phyloP scores from a whole-genome alignment of 2,329 filamentous ascomycete species.

The Trichoderma atroviride region DNA sequence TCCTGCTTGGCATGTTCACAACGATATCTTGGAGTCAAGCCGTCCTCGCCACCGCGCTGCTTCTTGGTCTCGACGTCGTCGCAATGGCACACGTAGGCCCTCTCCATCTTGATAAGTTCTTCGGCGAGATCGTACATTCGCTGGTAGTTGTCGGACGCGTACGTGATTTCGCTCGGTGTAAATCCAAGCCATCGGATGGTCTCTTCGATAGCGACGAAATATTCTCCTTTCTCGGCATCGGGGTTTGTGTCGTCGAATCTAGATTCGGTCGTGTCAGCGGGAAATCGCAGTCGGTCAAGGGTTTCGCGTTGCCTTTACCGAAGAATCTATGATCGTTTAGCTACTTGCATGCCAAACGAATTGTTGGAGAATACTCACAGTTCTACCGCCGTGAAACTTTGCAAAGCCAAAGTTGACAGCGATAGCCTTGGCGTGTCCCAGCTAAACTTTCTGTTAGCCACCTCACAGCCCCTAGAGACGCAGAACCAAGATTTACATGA shows the following conservation, averaged over 20 bases:
- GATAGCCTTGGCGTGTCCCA: slow-evolving; percentile 95
- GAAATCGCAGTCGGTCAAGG: not conserved
- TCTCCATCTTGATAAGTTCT: slow-evolving; percentile 72
- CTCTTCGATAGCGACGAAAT: slow-evolving; percentile 86
- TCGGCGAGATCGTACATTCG: slow-evolving; percentile 86
- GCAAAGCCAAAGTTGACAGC: slow-evolving; percentile 97
- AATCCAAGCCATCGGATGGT: slow-evolving; percentile 62
- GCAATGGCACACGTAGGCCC: slow-evolving; percentile 87
- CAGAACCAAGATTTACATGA: slow-evolving; percentile 48
- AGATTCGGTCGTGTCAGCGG: slow-evolving; percentile 3
- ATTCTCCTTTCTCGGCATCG: slow-evolving; percentile 86
- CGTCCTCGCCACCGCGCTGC: slow-evolving; percentile 78
- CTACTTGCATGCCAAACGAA: not conserved
- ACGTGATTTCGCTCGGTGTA: slow-evolving; percentile 75
- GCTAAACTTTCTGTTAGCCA: slow-evolving; percentile 37
- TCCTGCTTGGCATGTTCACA: slow-evolving; percentile 79
- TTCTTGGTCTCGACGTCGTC: slow-evolving; percentile 79
- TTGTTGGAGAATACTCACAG: not conserved
- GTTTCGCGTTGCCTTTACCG: not conserved
- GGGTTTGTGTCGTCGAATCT: slow-evolving; percentile 95
- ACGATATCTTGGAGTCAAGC: slow-evolving; percentile 70
- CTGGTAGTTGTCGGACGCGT: slow-evolving; percentile 90
- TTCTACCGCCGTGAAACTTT: slow-evolving; percentile 71
- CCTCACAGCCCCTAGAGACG: not conserved
- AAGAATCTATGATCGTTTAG: not conserved